These are phyloP conservation scores for Suillus paluster DNA, from an alignment of 768 basidiomycete genomes.

Conservation along the genomic window DNA sequence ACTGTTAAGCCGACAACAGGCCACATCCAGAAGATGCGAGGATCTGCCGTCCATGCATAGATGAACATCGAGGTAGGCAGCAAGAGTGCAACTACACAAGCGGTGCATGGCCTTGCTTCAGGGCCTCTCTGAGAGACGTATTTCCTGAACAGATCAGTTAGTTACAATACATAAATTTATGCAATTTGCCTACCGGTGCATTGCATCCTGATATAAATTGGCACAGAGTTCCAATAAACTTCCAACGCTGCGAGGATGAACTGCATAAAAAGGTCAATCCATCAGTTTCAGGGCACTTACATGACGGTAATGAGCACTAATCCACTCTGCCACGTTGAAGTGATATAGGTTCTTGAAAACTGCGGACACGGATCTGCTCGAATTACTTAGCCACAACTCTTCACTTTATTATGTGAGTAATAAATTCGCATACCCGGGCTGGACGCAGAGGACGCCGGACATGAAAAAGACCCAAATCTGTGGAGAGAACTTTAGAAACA, in stretches of 20 bases:
- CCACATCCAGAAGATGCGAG: constrained; percentile 61
- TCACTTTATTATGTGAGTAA: not conserved
- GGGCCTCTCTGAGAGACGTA: constrained; percentile 39
- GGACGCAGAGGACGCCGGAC: constrained; percentile 74
- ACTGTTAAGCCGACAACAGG: constrained; percentile 16
- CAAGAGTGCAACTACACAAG: constrained; percentile 56
- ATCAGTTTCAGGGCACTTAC: constrained; percentile 37
- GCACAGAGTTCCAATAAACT: constrained; percentile 47
- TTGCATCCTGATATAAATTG: constrained; percentile 49
- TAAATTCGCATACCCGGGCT: constrained; percentile 51
- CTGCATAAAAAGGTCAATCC: constrained; percentile 4
- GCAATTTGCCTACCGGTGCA: constrained; percentile 45
- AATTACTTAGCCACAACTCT: constrained; percentile 3
- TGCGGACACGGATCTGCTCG: constrained; percentile 53
- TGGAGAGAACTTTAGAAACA: not conserved
- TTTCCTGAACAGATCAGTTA: constrained; percentile 30
- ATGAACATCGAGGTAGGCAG: constrained; percentile 67
- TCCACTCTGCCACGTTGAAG: constrained; percentile 63
- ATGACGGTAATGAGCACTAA: constrained; percentile 59
- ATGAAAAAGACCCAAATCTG: constrained; percentile 71
- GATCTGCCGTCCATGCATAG: constrained; percentile 68
- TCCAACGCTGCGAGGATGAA: constrained; percentile 49
- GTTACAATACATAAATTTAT: constrained; percentile 18
- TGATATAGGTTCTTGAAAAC: constrained; percentile 59
- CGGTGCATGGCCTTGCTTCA: constrained; percentile 62